Percentiles rank a stretch among this genome's conserved stretches.
These are phyloP conservation scores for Phanerochaete sordida DNA, from an alignment of 768 basidiomycete species.

Conservation along the genomic window DNA sequence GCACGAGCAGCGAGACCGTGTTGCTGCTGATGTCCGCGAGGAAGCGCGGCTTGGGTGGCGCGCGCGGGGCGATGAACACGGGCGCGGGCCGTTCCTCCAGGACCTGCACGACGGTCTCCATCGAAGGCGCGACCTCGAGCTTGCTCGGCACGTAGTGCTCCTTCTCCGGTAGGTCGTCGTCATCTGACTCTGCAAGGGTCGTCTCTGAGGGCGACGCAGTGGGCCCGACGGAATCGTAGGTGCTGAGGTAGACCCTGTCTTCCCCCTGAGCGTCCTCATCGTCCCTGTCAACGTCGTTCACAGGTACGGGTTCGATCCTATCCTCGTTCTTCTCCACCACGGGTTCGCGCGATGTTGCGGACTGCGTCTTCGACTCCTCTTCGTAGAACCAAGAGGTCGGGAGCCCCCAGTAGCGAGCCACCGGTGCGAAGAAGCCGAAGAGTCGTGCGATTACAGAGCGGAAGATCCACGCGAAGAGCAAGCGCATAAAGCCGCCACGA, in stretches of 20 bases:
- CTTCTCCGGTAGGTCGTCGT: neutral
- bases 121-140: neutral
- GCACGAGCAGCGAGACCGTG: slow-evolving; percentile 10
- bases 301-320: neutral
- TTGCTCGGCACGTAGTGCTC: neutral
- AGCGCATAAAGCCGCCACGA: neutral
- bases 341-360: no score
- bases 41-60: slow-evolving; percentile 3
- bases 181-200: neutral
- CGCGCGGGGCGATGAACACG: neutral
- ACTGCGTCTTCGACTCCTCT: neutral
- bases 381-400: neutral
- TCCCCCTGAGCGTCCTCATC: neutral
- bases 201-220: neutral
- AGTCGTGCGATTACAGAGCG: neutral
- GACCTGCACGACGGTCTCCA: neutral
- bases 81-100: neutral
- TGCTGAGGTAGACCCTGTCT: neutral
- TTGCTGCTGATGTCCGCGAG: slow-evolving; percentile 11
- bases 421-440: neutral
- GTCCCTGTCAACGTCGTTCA: neutral
- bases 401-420: neutral
- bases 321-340: neutral
- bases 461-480: slow-evolving; percentile 1
- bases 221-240: neutral